These are phyloP conservation scores for Nakataea oryzae DNA, from an alignment of 2,329 filamentous ascomycete species.

Conservation along the genomic window DNA sequence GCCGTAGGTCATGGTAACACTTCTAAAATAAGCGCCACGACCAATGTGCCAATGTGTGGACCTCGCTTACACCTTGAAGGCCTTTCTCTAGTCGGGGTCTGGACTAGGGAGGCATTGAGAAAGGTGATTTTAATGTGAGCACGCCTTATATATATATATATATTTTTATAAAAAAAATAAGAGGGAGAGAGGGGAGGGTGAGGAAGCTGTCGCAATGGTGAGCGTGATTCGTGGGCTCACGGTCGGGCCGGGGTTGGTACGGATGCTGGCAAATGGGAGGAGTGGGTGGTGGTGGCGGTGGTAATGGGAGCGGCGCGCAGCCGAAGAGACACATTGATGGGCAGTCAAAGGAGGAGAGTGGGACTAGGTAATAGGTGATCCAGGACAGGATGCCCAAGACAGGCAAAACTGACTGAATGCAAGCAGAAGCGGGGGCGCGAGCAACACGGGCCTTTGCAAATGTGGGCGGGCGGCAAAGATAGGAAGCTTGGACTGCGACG, in stretches of 20 bases:
- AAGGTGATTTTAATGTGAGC: not conserved
- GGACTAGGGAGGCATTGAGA: not conserved
- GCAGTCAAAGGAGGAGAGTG: not conserved
- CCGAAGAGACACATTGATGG: not conserved
- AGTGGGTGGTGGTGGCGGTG: not conserved
- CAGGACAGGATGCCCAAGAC: not conserved
- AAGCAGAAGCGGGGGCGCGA: not conserved
- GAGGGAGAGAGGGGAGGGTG: no score
- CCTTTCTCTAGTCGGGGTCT: not conserved
- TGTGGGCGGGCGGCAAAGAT: slow-evolving; percentile 6
- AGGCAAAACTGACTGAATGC: no score
- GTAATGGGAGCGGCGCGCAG: not conserved
- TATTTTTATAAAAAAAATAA: no score
- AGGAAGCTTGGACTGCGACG: slow-evolving; percentile 12
- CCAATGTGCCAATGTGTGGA: no score
- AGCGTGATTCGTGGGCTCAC: not conserved
- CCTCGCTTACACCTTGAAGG: no score
- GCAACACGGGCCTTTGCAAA: not conserved
- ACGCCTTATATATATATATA: no score
- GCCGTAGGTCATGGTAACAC: not conserved
- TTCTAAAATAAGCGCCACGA: not conserved
- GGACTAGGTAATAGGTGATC: not conserved
- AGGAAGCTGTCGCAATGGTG: not conserved
- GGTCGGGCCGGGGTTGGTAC: no score
- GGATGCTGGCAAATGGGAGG: not conserved